Evolutionary conservation across 345 rosid genomes (phyloP), one percentile per base, ranked within the genome.

Genomic region (Conringia planisiliqua): DNA sequence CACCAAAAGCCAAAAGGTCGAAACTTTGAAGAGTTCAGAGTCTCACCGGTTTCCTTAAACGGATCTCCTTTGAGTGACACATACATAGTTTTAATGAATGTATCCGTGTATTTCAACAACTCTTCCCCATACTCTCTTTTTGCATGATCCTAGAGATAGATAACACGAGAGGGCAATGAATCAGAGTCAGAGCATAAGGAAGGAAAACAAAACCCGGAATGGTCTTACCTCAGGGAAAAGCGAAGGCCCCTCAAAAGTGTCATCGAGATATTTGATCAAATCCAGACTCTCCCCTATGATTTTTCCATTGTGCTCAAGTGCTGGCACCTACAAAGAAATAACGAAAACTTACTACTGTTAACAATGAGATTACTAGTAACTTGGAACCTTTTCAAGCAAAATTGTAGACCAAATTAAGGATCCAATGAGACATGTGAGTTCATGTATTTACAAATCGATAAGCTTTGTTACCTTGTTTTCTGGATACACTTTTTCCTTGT

Each of bases 271-370:
- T 64, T 85, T 86, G 46, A 90, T 78, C 82, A 94, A 77, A 72
- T 94, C 95, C 16, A 94, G 82, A 85, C 97, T 90, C 84, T 94
- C 97, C 30, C 97, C 97, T 14, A 74, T 90, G 51, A 92, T 36
- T 82, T 92, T 90, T 4, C 97, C 91, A 73, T 94, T 83, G 83
- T 94, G 99, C 73, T 94, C 98, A 82, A 94, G 76, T 4, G 98
- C 80, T 30, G 97, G 97, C 46, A 94, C 97, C 98, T 91, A 27
- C 7, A 61, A 63, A 72, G 10, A 1, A 8, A 2, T 52, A 50
- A 42, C 10, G 52, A 47, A 47, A 58, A 10, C 39, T 29, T 46
- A n/a, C n/a, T 22, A 22, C 24, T 22, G 2, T 22, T 22, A 22
- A 44, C 52, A 38, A 71, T 33, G 33, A 69, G 40, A 33, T 14